A percentile compares a stretch with the other conserved stretches of the same genome.
Conservation (phyloP, 2,329 filamentous ascomycete genomes). For the Claviceps arundinis region DNA sequence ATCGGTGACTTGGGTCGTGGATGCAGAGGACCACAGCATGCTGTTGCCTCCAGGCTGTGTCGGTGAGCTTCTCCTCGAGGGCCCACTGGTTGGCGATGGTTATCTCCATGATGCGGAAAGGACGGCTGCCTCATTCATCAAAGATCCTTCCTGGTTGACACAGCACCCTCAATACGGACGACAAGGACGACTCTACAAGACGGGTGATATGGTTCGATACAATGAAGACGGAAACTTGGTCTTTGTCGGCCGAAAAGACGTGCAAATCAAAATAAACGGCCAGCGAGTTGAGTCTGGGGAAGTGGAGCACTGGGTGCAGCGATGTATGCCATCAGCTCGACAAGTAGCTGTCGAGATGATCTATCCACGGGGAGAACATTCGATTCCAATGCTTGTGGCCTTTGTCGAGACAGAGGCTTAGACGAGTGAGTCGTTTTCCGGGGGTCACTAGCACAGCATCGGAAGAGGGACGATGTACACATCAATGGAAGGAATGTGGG, state of each 20-base stretch:
- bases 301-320: conserved; percentile 5
- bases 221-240: conserved; percentile 10
- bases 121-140: not conserved
- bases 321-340: not conserved
- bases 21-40: not conserved
- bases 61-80: conserved; percentile 3
- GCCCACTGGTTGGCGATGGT: not conserved
- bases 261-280: conserved; percentile 14
- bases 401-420: not conserved
- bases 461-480: too few species aligned
- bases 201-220: conserved; percentile 11
- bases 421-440: too few species aligned
- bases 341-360: not conserved
- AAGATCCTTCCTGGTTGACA: not conserved
- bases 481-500: too few species aligned
- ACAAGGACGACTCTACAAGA: conserved; percentile 9
- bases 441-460: too few species aligned
- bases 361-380: not conserved
- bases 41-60: not conserved
- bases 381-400: not conserved
- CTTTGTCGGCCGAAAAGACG: conserved; percentile 13
- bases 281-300: conserved; percentile 13
- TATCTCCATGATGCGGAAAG: conserved; percentile 1
- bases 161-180: not conserved
- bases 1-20: not conserved